Conservation (phyloP, 306 rosid genomes). For the Cicer chorassanicum region DNA sequence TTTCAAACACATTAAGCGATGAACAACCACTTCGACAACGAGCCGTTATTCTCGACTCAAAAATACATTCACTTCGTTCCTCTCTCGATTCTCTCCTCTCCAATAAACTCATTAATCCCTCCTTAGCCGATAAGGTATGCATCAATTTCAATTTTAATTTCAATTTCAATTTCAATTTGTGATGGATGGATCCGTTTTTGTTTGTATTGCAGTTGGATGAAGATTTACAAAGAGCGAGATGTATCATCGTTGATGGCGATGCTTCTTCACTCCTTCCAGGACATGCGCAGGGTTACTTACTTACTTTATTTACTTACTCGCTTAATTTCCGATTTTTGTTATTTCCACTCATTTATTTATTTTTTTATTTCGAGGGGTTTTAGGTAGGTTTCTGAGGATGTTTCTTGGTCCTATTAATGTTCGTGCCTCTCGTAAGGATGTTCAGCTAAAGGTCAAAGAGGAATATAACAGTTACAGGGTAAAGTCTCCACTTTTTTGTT, state of each 20-base stretch:
- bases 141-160: background rate
- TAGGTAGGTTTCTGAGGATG: constrained; percentile 86
- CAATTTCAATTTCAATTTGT: too few relatives aligned
- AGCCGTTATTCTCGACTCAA: constrained; percentile 62
- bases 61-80: constrained; percentile 69
- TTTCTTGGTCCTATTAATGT: constrained; percentile 95
- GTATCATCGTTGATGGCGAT: constrained; percentile 85
- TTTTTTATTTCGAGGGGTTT: background rate
- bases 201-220: constrained; percentile 65
- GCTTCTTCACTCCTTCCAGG: constrained; percentile 83
- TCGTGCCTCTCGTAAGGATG: constrained; percentile 83
- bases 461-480: constrained; percentile 94
- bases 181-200: background rate
- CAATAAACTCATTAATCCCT: constrained; percentile 56
- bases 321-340: background rate
- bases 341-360: background rate
- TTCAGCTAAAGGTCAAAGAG: constrained; percentile 94
- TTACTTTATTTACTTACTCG: background rate
- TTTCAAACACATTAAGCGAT: constrained; percentile 54
- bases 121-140: constrained; percentile 66
- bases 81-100: constrained; percentile 63
- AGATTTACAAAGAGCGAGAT: constrained; percentile 78
- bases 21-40: constrained; percentile 83
- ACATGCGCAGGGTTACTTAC: constrained; percentile 66
- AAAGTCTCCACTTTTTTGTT: background rate